Base-by-base conservation (phyloP, 495 filamentous ascomycete genomes). In the Saxophila tyrrhenica region DNA sequence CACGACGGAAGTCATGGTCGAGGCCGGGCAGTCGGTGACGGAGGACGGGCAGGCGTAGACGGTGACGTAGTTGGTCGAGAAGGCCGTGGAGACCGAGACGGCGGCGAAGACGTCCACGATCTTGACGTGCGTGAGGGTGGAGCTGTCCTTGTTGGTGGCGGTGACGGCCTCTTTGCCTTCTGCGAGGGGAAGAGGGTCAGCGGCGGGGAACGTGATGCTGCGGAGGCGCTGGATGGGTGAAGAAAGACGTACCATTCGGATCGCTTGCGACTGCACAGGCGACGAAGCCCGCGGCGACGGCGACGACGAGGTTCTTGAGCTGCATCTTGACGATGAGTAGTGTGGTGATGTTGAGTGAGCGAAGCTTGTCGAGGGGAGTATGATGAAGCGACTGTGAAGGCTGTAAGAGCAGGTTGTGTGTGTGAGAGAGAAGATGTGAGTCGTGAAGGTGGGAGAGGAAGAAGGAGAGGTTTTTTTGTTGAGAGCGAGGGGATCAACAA, bases 1-100 rank as follows among this genome's bases (percentile, higher is more conserved):
- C 39, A 60, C 32, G 46, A 60, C 52, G 44, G 61, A 60, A 10
- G 61, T 63, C 52, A 53, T 29, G 17, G 53, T 29, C 23, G 58
- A 39, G 20, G 47, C 25, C 41, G 61, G 61, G 55, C 61, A 63
- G 47, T 47, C 50, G 42, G 56, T 53, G 46, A 63, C 61, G 13
- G 29, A 52, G 15, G 53, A 17, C 2, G 53, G 42, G 50, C 61
- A 63, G 46, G 44, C 45, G 52, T 41, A 47, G 43, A 57, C 45
- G 19, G 61, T 63, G 39, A 60, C 47, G 25, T 54, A 48, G 35
- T 39, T 25, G 35, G 61, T 63, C 42, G 53, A 32, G 47, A 57
- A 63, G 25, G 56, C 53, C 24, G 55, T 55, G 38, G 56, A 56
- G 22, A 49, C 24, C 13, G 42, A 56, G 21, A 54, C 46, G 39